Evolutionary conservation across 179 eudicot genomes (phyloP), one percentile per base, ranked within the genome.

Genomic region (Camellia oleifera): DNA sequence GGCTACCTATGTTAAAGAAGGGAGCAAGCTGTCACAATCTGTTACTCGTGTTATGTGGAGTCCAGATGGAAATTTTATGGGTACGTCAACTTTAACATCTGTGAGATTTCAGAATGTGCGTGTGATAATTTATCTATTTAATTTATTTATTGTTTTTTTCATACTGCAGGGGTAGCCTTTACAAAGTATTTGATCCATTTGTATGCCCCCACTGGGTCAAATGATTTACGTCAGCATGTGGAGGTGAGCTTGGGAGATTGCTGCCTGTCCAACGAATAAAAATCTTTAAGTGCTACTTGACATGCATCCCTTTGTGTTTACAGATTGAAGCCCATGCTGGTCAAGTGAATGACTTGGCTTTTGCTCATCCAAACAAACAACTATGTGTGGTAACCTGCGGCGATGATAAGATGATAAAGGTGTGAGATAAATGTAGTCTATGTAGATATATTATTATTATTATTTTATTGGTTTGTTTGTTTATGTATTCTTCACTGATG

Each of bases 241-340:
- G 83, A 81, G 83, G 83, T 76, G 50, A 81, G 83, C 40, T 69
- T 79, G 57, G 32, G 50, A 20, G 50, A 67, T 53, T 79, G 18
- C 79, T 77, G 53, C 68, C 14, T 72, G 68, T 70, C 74, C 58
- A 67, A 17, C 3, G 8, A 57, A 68, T 58, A 74, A 20, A 62
- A 75, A 46, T 58, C 40, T 66, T 32, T 76, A 12, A 65, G 4
- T 78, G 53, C 52, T 17, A 46, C 10, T 42, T 84, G 66, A 57
- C 67, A 7, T 52, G 18, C 42, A 68, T 69, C 14, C 77, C 62
- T 60, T 60, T 77, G 26, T 83, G 48, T 76, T 52, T 84, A 83
- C 87, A 94, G 97, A 87, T 92, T 82, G 98, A 93, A 64, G 97
- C 95, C n/a, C 98, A 95, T 85, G 79, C 72, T 75, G 99, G 99